phyloP scores from a whole-genome alignment of 306 rosid genomes.

The Pyrus communis region DNA sequence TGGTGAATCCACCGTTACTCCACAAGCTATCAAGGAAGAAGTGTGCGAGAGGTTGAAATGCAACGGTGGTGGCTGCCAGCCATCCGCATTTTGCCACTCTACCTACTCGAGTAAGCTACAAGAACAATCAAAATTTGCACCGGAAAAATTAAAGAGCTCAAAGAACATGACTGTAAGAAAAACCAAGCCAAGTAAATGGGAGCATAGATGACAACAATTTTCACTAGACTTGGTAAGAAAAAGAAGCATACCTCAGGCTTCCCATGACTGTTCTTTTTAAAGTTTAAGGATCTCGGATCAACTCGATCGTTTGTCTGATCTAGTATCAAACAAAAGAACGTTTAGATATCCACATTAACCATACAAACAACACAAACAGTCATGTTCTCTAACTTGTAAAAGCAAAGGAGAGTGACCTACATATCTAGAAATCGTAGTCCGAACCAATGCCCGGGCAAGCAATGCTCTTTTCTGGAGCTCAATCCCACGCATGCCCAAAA shows the following conservation, averaged over 20 bases:
- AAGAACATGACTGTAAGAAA: background rate
- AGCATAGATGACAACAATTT: background rate
- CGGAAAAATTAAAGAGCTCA: background rate
- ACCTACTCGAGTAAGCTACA: slow-evolving; percentile 40
- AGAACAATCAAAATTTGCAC: slow-evolving; percentile 12
- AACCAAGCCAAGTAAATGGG: background rate
- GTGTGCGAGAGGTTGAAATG: slow-evolving; percentile 92
- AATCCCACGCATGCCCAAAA: slow-evolving; percentile 46
- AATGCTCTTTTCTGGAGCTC: slow-evolving; percentile 57
- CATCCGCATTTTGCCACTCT: slow-evolving; percentile 47
- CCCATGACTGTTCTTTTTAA: slow-evolving; percentile 67
- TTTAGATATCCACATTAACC: slow-evolving; percentile 29
- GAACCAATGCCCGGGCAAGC: slow-evolving; percentile 72
- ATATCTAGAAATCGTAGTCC: slow-evolving; percentile 80
- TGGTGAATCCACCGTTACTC: slow-evolving; percentile 57
- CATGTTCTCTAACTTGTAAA: background rate
- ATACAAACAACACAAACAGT: background rate
- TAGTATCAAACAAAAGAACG: slow-evolving; percentile 34
- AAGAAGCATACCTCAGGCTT: slow-evolving; percentile 69
- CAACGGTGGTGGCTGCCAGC: slow-evolving; percentile 57
- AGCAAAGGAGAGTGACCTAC: slow-evolving; percentile 32
- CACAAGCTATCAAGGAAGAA: slow-evolving; percentile 83
- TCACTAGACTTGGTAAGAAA: background rate
- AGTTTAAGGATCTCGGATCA: slow-evolving; percentile 61
- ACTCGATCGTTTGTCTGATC: slow-evolving; percentile 52